Base-by-base conservation (phyloP, 2,329 filamentous ascomycete genomes). In the Aureobasidium mangrovei region DNA sequence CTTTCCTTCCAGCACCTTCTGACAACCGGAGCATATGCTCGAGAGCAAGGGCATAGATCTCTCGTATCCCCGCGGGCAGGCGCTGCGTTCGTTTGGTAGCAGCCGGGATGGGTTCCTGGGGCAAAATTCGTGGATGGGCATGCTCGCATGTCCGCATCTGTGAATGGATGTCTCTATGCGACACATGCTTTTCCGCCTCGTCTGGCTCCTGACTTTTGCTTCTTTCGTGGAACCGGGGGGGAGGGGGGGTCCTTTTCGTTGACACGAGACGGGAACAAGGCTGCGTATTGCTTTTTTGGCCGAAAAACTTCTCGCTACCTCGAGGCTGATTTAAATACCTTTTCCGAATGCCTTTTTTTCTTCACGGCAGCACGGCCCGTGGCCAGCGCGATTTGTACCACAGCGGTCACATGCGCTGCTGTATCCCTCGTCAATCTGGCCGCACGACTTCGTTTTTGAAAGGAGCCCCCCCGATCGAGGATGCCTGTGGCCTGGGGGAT, bases 41-140 rank as follows among this genome's bases (percentile, higher is more conserved):
- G 39, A 31, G 26, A 53, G 49, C 32, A 43, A 10, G 1, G 49
- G 49, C 5, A 26, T n/a, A 2, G 31, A 33, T 9, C 31, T 29
- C 4, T 53, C 31, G n/a, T 53, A 53, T 3, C 49, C 49, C 9
- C 32, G 10, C 26, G 39, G 40, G n/a, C 49, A 53, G 10, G 49
- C 49, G 9, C 49, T 39, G 7, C 31, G 31, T 31, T 53, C 49
- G 27, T 53, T 53, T 29, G 49, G 49, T 7, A 53, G n/a, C 3
- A 43, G 31, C 3, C 40, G 31, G 1, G 49, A 53, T 2, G 49
- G 40, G 40, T 53, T 53, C 9, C 32, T 28, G 4, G 49, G 49
- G n/a, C 49, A 53, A 40, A 53, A 53, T 31, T 53, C 49, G 27
- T 53, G 49, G 32, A 53, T 53, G 4, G 49, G 49, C 39, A 53